Conservation (phyloP, 2,329 filamentous ascomycete genomes). For the Ustilaginoidea virens region DNA sequence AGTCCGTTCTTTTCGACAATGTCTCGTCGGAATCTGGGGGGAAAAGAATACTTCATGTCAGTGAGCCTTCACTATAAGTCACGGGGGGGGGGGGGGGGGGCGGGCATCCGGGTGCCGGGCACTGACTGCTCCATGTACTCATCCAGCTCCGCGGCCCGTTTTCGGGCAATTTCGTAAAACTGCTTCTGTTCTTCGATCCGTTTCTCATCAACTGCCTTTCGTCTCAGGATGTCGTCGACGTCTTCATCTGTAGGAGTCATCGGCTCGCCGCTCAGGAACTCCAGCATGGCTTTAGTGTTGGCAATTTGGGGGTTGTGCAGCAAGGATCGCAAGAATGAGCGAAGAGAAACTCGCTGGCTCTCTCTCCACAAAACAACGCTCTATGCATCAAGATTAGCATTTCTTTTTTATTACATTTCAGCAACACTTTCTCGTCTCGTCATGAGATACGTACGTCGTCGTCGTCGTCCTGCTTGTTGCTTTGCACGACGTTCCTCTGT, state of each 20-base stretch:
- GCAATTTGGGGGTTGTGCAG: slow-evolving; percentile 75
- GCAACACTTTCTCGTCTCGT: too few relatives aligned
- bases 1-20: slow-evolving; percentile 65
- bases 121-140: slow-evolving; percentile 90
- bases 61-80: too few relatives aligned
- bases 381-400: slow-evolving; percentile 16
- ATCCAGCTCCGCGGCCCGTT: slow-evolving; percentile 81
- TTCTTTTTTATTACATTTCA: too few relatives aligned
- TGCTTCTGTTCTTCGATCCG: slow-evolving; percentile 82
- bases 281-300: slow-evolving; percentile 64
- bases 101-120: too few relatives aligned
- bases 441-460: slow-evolving; percentile 12
- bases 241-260: slow-evolving; percentile 71
- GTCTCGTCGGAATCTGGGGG: slow-evolving; percentile 48
- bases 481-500: too few relatives aligned
- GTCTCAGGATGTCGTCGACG: slow-evolving; percentile 58
- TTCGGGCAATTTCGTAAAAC: slow-evolving; percentile 90
- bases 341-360: slow-evolving; percentile 76
- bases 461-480: slow-evolving; percentile 9
- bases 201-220: slow-evolving; percentile 74
- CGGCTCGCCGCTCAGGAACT: slow-evolving; percentile 65
- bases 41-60: too few relatives aligned
- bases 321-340: slow-evolving; percentile 78
- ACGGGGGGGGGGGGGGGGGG: too few relatives aligned
- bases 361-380: slow-evolving; percentile 62